Evolutionary conservation across 2,329 filamentous ascomycete species (phyloP).

Genomic region (Diaporthe vexans): DNA sequence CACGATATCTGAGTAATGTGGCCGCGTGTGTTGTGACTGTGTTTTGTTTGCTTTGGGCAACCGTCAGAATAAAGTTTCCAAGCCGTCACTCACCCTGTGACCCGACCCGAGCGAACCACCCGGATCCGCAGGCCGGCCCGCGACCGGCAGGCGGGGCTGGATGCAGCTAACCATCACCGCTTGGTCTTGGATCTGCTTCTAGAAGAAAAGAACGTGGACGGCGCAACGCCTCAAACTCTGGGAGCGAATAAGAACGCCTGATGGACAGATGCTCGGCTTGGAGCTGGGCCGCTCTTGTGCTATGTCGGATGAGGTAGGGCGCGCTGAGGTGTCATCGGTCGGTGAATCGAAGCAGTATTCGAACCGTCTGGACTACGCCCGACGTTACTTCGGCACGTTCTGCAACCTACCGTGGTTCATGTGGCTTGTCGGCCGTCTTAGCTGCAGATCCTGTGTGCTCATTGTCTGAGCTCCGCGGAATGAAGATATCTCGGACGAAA

Average conservation of each 20-base stretch:
- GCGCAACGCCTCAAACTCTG: neutral
- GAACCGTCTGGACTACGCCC: neutral
- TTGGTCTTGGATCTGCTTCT: neutral
- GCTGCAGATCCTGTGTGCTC: neutral
- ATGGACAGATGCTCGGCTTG: neutral
- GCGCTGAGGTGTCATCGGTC: neutral
- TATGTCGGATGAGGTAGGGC: neutral
- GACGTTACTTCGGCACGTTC: neutral
- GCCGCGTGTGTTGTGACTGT: neutral
- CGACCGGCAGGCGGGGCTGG: neutral
- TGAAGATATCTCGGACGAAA: neutral
- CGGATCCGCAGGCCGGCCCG: neutral
- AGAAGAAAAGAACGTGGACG: neutral
- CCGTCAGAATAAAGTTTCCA: slow-evolving; percentile 13
- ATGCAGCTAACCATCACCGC: neutral
- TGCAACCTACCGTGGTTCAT: slow-evolving; percentile 19
- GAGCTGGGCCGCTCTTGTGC: neutral
- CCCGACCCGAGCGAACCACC: neutral
- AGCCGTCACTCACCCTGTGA: neutral
- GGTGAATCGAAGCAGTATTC: neutral
- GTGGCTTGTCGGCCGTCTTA: neutral
- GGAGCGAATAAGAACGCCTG: too few relatives aligned
- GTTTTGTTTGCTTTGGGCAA: neutral
- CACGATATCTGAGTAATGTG: slow-evolving; percentile 1
- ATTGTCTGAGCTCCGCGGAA: neutral